Conservation (phyloP, 2,329 filamentous ascomycete species). For the Ilyonectria destructans region DNA sequence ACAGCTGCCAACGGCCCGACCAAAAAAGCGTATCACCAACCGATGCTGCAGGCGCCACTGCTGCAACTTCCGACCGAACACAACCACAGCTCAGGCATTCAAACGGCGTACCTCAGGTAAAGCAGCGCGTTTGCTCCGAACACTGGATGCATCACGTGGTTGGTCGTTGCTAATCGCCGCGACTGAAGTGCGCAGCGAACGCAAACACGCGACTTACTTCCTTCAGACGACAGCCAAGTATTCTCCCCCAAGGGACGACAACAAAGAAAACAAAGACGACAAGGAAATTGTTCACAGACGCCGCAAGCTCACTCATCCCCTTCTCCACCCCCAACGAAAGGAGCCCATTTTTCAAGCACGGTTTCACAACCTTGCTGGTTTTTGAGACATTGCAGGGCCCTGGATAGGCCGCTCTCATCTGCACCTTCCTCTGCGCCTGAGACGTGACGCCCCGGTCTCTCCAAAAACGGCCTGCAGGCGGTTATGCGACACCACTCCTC, state of each 20-base stretch:
- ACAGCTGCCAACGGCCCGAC: constrained; percentile 5
- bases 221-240: background rate
- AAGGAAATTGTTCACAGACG: background rate
- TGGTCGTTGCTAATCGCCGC: constrained; percentile 7
- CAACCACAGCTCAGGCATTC: background rate
- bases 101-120: background rate
- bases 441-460: constrained; percentile 9
- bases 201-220: constrained; percentile 13
- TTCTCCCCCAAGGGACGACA: background rate
- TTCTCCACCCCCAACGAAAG: background rate
- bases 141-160: background rate
- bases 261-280: background rate
- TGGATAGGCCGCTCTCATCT: background rate
- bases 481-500: constrained; percentile 39
- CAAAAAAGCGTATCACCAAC: background rate
- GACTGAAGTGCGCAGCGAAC: background rate
- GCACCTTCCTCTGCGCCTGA: constrained; percentile 1
- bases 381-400: background rate
- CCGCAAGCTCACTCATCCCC: background rate
- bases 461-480: constrained; percentile 28
- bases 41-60: background rate
- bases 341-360: background rate
- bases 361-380: background rate
- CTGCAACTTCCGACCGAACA: too few relatives aligned
- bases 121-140: background rate